Base-by-base conservation (phyloP, 1,139 yeast species). In the Taphrina betulina region DNA sequence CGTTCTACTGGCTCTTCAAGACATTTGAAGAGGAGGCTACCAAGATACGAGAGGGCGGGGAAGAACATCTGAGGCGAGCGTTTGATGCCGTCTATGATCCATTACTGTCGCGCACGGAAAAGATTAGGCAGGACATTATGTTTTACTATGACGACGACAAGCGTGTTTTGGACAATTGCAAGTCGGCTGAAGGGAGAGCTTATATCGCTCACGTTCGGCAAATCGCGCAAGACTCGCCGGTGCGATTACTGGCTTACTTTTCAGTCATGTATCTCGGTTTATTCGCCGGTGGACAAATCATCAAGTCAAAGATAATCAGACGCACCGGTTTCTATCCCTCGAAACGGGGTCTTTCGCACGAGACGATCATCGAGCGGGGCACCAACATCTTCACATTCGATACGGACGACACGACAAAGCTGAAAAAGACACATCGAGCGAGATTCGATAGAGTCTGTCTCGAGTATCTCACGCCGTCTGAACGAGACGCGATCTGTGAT, bases 211-310 rank as follows among this genome's bases (percentile, higher is more conserved):
- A 83, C 67, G 84, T 87, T 57, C 70, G 74, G 50, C 66, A 71
- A 48, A 77, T 74, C 5, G 77, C 84, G 22, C 67, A 68, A 31
- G 81, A 78, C 50, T 82, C 83, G 65, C 95, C 95, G 5, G 80
- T 84, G 65, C 70, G 85, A 34, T 70, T 86, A 36, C 73, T 87
- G 58, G 95, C 95, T n/a, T 86, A 86, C 69, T 79, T 87, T 72
- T 95, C 86, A 67, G 94, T 85, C 43, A 78, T 86, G 81, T 87
- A 87, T 69, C 73, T 86, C 66, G 95, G 94, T 1, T 75, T 87
- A 51, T 87, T 87, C 71, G 95, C 95, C 3, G 95, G 95, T 51
- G 95, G 95, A 26, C 75, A 83, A 61, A 76, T 86, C 53, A 78
- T 86, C 80, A 74, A 84, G 59, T 81, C 89, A 1, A 78, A 81